These are phyloP conservation scores for Pythium sukuiense DNA, from an alignment of 352 stramenopile species.

Conservation along the genomic window DNA sequence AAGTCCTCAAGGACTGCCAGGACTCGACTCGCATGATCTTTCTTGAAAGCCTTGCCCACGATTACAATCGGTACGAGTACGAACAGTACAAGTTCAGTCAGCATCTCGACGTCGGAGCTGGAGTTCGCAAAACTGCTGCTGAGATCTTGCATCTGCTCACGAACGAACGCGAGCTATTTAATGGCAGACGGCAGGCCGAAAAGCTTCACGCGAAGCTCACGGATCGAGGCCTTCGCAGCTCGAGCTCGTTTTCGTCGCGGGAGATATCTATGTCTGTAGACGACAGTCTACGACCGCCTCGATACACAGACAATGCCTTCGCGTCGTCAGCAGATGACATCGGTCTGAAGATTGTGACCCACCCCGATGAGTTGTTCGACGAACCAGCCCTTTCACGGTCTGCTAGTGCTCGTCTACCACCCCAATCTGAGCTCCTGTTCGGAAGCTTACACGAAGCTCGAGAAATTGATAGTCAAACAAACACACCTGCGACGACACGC, in stretches of 20 bases:
- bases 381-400: not conserved
- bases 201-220: constrained; percentile 61
- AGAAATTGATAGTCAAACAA: not conserved
- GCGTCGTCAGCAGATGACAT: constrained; percentile 36
- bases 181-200: constrained; percentile 44
- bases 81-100: constrained; percentile 78
- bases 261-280: not conserved
- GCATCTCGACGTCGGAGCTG: constrained; percentile 62
- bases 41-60: constrained; percentile 39
- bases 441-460: not conserved
- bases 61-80: constrained; percentile 78
- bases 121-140: constrained; percentile 56
- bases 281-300: constrained; percentile 7
- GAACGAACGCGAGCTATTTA: constrained; percentile 53
- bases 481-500: not conserved
- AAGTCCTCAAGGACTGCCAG: constrained; percentile 64
- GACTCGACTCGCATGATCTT: constrained; percentile 45
- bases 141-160: constrained; percentile 50
- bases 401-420: not conserved
- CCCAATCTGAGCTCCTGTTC: not conserved
- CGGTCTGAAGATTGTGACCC: constrained; percentile 45
- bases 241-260: constrained; percentile 24
- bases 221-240: constrained; percentile 40
- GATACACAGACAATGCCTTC: constrained; percentile 39
- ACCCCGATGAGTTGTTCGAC: constrained; percentile 34